These are phyloP conservation scores for Yamadazyma blattariae DNA, from an alignment of 1,139 yeast genomes.

Conservation along the genomic window DNA sequence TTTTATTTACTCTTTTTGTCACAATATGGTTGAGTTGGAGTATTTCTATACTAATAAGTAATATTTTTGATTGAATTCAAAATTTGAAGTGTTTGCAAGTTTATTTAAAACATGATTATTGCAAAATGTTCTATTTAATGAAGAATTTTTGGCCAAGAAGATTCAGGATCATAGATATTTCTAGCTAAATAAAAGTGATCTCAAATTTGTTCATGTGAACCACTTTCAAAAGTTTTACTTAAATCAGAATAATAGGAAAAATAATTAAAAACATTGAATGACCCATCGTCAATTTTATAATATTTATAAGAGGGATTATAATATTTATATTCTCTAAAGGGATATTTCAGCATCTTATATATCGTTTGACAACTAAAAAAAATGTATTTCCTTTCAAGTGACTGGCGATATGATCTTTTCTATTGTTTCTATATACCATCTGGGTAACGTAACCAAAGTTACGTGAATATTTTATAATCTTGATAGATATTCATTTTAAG, in stretches of 20 bases:
- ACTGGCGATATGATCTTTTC: no score
- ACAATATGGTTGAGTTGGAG: constrained; percentile 51
- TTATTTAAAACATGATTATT: constrained; percentile 34
- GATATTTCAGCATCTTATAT: no score
- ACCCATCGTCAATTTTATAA: constrained; percentile 61
- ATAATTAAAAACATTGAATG: constrained; percentile 60
- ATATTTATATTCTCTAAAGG: constrained; percentile 32
- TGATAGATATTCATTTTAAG: no score
- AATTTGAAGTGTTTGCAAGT: constrained; percentile 14
- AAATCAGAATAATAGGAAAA: constrained; percentile 53
- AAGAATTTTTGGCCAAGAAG: constrained; percentile 49
- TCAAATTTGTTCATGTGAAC: constrained; percentile 53
- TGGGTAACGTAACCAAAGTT: no score
- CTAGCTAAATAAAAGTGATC: constrained; percentile 53
- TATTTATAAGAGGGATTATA: constrained; percentile 72
- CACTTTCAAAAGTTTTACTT: constrained; percentile 48
- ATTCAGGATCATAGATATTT: constrained; percentile 42
- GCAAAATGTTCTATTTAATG: constrained; percentile 64
- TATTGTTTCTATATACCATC: no score
- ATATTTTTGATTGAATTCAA: constrained; percentile 46
- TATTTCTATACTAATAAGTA: constrained; percentile 45
- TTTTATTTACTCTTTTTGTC: constrained; percentile 25
- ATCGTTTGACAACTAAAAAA: no score
- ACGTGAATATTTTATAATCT: no score
- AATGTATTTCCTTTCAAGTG: no score